Evolutionary conservation across 768 basidiomycete species (phyloP), one percentile per base, ranked within the genome.

Genomic region (Lyophyllum semitale): DNA sequence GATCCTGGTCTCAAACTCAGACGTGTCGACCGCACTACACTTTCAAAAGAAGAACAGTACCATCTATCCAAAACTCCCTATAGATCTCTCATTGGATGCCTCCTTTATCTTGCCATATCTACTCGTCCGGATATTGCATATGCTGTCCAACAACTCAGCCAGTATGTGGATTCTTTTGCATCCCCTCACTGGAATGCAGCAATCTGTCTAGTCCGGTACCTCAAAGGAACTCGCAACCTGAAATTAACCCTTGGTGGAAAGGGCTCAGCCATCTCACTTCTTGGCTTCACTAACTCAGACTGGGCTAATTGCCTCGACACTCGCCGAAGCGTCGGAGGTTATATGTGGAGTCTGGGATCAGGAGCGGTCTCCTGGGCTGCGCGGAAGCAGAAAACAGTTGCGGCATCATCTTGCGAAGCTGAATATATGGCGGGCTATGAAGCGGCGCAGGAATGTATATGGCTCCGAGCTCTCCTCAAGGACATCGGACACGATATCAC

Each of bases 391-490:
- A 48, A 48, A 23, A 55, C 54, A 1, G 20, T 55, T 15, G 54
- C 54, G 4, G 23, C 27, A 13, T 54, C 25, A 4, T 54, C 53
- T 18, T 45, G 43, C 37, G 33, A 54, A 26, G 44, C 54, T 15
- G 41, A 55, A 43, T 55, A 55, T 37, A 55, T 55, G 54, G 54
- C 54, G 4, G 29, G 29, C n/a, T n/a, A n/a, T n/a, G n/a, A n/a
- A n/a, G n/a, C n/a, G n/a, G n/a, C n/a, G n/a, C n/a, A n/a, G n/a
- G 46, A 48, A 17, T 48, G 46, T 32, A 33, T 48, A 7, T 38
- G 35, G 37, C 49, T 51, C 4, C 26, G 35, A n/a, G 45, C 26
- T 4, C 45, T 32, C 23, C 23, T 47, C 12, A 47, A 2, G 11
- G 23, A 20, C 4, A 25, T n/a, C 23, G 13, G 23, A 26, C 13